Base-by-base conservation (phyloP, 2,329 filamentous ascomycete genomes). In the Hypoxylon sp. region DNA sequence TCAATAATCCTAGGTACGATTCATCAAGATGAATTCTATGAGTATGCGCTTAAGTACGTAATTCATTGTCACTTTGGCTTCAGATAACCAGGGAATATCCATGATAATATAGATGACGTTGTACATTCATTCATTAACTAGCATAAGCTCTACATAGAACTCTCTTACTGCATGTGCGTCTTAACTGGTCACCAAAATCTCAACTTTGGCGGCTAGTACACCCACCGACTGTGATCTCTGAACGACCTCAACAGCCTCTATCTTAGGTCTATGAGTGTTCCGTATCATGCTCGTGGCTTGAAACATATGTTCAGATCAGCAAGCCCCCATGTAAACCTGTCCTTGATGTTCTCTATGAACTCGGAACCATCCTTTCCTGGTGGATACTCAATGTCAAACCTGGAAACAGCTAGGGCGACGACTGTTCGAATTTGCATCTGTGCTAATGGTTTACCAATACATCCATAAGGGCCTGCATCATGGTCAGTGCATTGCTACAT, bases 341-440 rank as follows among this genome's bases (percentile, higher is more conserved):
- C 39, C 39, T 44, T 44, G 17, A 44, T n/a, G 17, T 44, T 44
- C 39, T 44, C 39, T 44, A 44, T 44, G 39, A 44, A 44, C 13
- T 44, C 39, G 2, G 39, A 44, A 5, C 39, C 39, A 22, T 44
- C 39, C 39, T 11, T 44, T 22, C 39, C 39, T 5, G 39, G 39
- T 11, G 39, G 39, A 5, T 44, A 44, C 39, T 44, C 39, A 11
- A 44, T 44, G 5, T 44, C 39, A 11, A 44, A 44, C 9, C 39
- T 44, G 17, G 39, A 44, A 44, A 44, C 17, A 5, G 17, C 17
- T 9, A 44, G 14, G 6, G 39, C 39, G 9, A 44, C 39, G 8
- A 44, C 39, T 44, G 39, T 44, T 44, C 39, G n/a, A 11, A 44
- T 44, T 11, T 44, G 39, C 39, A 44, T 44, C 3, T 44, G 39